These are phyloP conservation scores for Fomitopsis serialis DNA, from an alignment of 768 basidiomycete species.

Conservation along the genomic window DNA sequence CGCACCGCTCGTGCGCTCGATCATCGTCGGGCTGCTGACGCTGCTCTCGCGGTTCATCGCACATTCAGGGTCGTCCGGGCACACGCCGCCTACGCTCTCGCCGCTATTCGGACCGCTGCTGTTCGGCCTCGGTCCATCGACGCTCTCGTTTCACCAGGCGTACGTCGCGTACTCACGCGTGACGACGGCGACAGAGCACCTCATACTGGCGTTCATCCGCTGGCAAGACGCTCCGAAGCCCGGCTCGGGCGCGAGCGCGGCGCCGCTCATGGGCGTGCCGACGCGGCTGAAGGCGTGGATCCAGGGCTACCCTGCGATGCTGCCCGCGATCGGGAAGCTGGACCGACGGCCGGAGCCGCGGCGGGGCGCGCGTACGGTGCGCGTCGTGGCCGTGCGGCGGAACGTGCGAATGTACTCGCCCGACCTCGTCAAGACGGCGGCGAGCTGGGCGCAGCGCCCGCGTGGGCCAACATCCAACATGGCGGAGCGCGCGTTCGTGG, in stretches of 20 bases:
- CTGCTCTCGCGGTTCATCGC: conserved; percentile 80
- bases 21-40: conserved; percentile 68
- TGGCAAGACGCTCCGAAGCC: conserved; percentile 52
- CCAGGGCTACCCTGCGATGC: conserved; percentile 78
- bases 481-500: conserved; percentile 42
- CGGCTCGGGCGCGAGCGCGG: conserved; percentile 37
- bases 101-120: conserved; percentile 86
- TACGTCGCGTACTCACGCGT: conserved; percentile 75
- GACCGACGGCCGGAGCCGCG: conserved; percentile 57
- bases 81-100: conserved; percentile 87
- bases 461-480: conserved; percentile 23
- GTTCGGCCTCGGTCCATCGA: conserved; percentile 68
- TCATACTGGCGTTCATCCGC: conserved; percentile 86
- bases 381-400: conserved; percentile 70
- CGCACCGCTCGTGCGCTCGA: conserved; percentile 46
- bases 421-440: conserved; percentile 70
- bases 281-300: conserved; percentile 90
- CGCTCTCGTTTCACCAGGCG: conserved; percentile 47
- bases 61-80: conserved; percentile 78
- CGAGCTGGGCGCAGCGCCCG: conserved; percentile 40
- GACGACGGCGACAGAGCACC: conserved; percentile 85
- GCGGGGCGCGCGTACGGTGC: conserved; percentile 70
- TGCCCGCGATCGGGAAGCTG: conserved; percentile 53
- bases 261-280: conserved; percentile 62
- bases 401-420: conserved; percentile 85